phyloP scores from a whole-genome alignment of 2,329 filamentous ascomycete genomes.

The Exserohilum rostratum region DNA sequence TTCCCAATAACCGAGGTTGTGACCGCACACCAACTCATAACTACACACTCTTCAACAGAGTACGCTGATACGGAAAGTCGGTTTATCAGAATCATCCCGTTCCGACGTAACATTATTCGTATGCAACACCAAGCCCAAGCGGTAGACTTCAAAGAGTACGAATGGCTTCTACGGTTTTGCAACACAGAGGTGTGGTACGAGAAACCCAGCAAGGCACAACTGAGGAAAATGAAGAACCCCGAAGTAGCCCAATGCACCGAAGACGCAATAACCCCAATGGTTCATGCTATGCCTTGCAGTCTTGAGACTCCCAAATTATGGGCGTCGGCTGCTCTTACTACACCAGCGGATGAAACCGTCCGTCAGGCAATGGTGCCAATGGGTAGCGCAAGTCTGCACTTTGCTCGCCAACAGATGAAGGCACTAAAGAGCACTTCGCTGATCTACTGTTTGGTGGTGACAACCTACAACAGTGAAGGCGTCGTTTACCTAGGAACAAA shows the following conservation, averaged over 20 bases:
- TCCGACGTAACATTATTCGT: conserved; percentile 33
- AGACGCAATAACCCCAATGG: conserved; percentile 19
- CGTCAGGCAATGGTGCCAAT: conserved; percentile 28
- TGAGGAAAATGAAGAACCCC: conserved; percentile 17
- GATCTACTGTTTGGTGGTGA: conserved; percentile 37
- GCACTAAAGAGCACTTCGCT: conserved; percentile 29
- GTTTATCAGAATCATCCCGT: conserved; percentile 29
- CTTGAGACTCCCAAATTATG: conserved; percentile 37
- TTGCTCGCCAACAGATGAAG: conserved; percentile 30
- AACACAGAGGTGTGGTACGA: conserved; percentile 39
- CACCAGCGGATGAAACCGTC: conserved; percentile 31
- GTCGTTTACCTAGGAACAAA: conserved; percentile 14
- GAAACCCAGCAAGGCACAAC: conserved; percentile 25
- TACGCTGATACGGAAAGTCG: conserved; percentile 18
- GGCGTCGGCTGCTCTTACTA: conserved; percentile 38
- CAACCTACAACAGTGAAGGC: conserved; percentile 28
- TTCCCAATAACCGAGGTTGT: conserved; percentile 13
- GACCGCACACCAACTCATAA: conserved; percentile 26
- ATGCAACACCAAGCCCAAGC: conserved; percentile 27
- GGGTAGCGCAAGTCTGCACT: conserved; percentile 22
- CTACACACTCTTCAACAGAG: conserved; percentile 27
- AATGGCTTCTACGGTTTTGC: conserved; percentile 38
- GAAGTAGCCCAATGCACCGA: conserved; percentile 2
- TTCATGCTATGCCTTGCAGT: conserved; percentile 23
- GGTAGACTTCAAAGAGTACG: conserved; percentile 36